These are phyloP conservation scores for Solanum bulbocastanum DNA, from an alignment of 257 asterid genomes.

Conservation along the genomic window DNA sequence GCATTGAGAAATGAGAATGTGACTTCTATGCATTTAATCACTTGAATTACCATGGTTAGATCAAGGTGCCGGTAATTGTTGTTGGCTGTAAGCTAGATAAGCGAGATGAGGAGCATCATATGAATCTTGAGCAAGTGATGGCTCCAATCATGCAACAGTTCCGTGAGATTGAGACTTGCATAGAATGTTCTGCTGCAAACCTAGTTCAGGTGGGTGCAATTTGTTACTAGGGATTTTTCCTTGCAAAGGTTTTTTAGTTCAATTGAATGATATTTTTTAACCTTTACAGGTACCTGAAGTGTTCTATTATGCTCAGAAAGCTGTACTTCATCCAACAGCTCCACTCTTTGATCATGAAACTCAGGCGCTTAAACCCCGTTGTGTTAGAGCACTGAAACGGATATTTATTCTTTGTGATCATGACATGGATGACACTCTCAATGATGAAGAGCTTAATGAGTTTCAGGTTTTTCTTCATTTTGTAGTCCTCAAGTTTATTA, in stretches of 20 bases:
- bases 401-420: constrained; percentile 82
- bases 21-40: not conserved
- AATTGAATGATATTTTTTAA: constrained; percentile 2
- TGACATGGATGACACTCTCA: constrained; percentile 86
- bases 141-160: constrained; percentile 90
- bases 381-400: constrained; percentile 79
- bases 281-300: constrained; percentile 72
- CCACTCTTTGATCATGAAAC: constrained; percentile 92
- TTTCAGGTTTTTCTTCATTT: constrained; percentile 60
- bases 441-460: constrained; percentile 82
- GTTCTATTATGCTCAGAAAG: constrained; percentile 86
- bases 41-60: constrained; percentile 27
- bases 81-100: constrained; percentile 95
- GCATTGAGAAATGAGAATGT: not conserved
- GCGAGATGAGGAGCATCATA: constrained; percentile 56
- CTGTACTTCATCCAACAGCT: constrained; percentile 97
- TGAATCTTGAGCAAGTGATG: constrained; percentile 56
- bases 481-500: not conserved
- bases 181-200: constrained; percentile 88
- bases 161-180: constrained; percentile 90
- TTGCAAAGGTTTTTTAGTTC: not conserved
- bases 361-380: constrained; percentile 75
- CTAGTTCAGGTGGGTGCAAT: constrained; percentile 57
- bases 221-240: constrained; percentile 6
- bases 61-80: constrained; percentile 79